Evolutionary conservation across 225 moss, liverwort and hornwort genomes (phyloP).

Genomic region (Climacium dendroides): DNA sequence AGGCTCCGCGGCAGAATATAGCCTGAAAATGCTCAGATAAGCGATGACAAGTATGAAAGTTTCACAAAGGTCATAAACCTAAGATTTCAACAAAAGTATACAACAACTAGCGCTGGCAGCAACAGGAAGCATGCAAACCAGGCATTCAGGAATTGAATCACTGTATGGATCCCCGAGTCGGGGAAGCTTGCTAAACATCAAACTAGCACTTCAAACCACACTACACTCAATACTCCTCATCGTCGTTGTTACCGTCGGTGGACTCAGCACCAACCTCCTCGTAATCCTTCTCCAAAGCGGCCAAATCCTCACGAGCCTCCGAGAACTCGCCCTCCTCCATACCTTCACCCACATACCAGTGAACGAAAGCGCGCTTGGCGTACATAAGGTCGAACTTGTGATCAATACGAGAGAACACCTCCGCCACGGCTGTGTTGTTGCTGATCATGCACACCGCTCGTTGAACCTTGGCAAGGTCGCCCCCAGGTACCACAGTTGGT

Average conservation of each 20-base stretch:
- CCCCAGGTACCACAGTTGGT: conserved; percentile 39
- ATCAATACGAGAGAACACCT: conserved; percentile 34
- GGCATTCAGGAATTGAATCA: background rate
- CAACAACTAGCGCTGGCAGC: conserved; percentile 25
- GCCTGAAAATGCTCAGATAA: background rate
- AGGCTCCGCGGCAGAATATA: background rate
- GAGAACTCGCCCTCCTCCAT: conserved; percentile 47
- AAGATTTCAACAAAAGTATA: conserved; percentile 6
- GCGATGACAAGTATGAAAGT: background rate
- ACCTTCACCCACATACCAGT: conserved; percentile 42
- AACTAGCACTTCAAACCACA: background rate
- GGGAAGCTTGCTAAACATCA: conserved; percentile 12
- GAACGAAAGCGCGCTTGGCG: conserved; percentile 40
- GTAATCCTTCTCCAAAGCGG: conserved; percentile 47
- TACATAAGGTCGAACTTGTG: conserved; percentile 43
- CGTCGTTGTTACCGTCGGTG: conserved; percentile 22
- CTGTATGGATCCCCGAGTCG: conserved; percentile 28
- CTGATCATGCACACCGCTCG: conserved; percentile 48
- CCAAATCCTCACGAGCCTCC: conserved; percentile 44
- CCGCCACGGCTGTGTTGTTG: conserved; percentile 35
- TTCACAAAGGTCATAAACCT: background rate
- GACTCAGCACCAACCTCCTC: conserved; percentile 48
- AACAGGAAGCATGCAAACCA: background rate
- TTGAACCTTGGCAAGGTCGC: conserved; percentile 34
- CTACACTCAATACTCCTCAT: conserved; percentile 28